Evolutionary conservation across 192 early-diverging fungal genomes (phyloP), one percentile per base, ranked within the genome.

Genomic region (Entomortierella lignicola): DNA sequence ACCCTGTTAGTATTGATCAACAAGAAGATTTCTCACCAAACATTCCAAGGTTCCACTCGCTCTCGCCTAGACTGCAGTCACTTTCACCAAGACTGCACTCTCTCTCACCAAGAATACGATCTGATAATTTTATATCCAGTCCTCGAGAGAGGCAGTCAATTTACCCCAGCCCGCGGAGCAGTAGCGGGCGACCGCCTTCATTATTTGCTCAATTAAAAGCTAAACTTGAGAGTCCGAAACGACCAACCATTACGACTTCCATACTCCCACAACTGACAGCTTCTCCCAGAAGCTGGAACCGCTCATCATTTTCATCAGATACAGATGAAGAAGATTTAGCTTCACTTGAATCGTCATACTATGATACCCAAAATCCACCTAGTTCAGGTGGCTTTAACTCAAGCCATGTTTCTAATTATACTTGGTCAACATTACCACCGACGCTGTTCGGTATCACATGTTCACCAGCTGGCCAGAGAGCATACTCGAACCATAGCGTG

Each of bases 171-270:
- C 66, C 66, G 60, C 73, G 73, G 66, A 77, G 66, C 20, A 57
- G 26, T 32, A 25, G 55, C n/a, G 32, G 27, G 8, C 56, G 73
- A 29, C 61, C 43, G 13, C 66, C 73, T 25, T 59, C 61, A 20
- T 23, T 77, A n/a, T 77, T 77, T 50, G 73, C 67, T 43, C 66
- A 60, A 29, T 52, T 77, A 20, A 77, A 64, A 34, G 73, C 73
- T 26, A 67, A 67, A 47, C 66, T 77, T 48, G 66, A 69, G 18
- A 53, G 55, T 18, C 60, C 73, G 25, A 54, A 42, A 59, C 60
- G 66, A 37, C 57, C 65, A 34, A 52, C 60, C 27, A 68, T 75
- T 42, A 61, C 39, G n/a, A 68, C 64, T 18, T 52, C 53, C 15
- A 50, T 42, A n/a, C 52, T 66, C 2, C 60, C 65, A 31, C 30